A percentile compares a stretch with the other conserved stretches of the same genome.
Evolutionary conservation across 129 eudicot species (phyloP).

Genomic region (Centella asiatica): DNA sequence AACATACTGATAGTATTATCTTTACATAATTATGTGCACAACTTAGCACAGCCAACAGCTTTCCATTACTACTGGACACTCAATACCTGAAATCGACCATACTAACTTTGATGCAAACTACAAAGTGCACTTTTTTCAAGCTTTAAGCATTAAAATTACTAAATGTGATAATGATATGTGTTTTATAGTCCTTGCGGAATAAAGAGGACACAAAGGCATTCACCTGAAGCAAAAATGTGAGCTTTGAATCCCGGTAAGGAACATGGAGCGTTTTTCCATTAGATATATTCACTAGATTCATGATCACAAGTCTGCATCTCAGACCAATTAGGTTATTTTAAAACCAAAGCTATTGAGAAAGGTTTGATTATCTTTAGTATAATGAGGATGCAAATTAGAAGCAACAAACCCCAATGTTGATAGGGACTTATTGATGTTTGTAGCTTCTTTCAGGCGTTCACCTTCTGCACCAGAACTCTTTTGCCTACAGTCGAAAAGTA

Average conservation of each 20-base stretch:
- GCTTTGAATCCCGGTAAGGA: slow-evolving; percentile 94
- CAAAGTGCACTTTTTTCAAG: too few relatives aligned
- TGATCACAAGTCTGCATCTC: slow-evolving; percentile 75
- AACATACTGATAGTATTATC: not conserved
- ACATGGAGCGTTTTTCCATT: slow-evolving; percentile 68
- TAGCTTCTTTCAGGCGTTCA: slow-evolving; percentile 92
- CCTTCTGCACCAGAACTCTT: slow-evolving; percentile 98
- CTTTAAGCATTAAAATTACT: not conserved
- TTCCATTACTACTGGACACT: not conserved
- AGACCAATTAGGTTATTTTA: not conserved
- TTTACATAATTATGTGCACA: not conserved
- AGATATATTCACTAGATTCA: slow-evolving; percentile 84
- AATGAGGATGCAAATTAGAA: not conserved
- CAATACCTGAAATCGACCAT: not conserved
- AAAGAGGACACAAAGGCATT: not conserved
- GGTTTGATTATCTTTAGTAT: not conserved
- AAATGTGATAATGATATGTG: not conserved
- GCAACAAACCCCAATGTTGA: slow-evolving; percentile 74
- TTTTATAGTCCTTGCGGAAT: not conserved
- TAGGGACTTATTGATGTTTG: slow-evolving; percentile 81
- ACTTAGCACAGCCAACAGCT: not conserved
- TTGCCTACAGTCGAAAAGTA: slow-evolving; percentile 43
- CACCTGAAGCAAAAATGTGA: slow-evolving; percentile 64
- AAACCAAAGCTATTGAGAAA: not conserved
- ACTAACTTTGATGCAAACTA: not conserved